Evolutionary conservation across 2,329 filamentous ascomycete species (phyloP).

Genomic region (Arthrobotrys entomopaga): DNA sequence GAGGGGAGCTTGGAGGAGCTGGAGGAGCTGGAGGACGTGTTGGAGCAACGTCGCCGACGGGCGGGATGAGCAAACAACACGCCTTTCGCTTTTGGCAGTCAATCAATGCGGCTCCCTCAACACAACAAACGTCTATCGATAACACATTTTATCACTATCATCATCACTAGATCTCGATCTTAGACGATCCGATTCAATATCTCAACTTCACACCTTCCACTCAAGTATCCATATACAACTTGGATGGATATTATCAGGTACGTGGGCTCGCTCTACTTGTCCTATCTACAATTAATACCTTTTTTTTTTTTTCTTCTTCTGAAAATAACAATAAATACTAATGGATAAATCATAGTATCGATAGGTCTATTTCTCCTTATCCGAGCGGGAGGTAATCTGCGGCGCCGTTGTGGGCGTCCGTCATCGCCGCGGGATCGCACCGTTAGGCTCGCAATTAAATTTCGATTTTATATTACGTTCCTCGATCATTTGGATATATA

Average conservation of each 20-base stretch:
- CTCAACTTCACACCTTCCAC: too few relatives aligned
- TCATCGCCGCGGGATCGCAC: not conserved
- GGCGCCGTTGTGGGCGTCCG: slow-evolving; percentile 8
- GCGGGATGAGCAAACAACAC: not conserved
- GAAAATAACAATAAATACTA: too few relatives aligned
- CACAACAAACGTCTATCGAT: slow-evolving; percentile 5
- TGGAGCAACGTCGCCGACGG: not conserved
- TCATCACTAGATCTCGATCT: too few relatives aligned
- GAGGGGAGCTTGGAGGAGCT: slow-evolving; percentile 1
- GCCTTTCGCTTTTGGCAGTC: slow-evolving; percentile 20
- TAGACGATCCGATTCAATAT: too few relatives aligned
- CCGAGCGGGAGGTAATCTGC: slow-evolving; percentile 21
- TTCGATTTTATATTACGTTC: not conserved
- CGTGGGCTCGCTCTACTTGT: too few relatives aligned
- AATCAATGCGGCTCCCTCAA: not conserved
- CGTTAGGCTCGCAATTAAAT: not conserved
- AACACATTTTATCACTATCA: too few relatives aligned
- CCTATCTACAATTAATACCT: too few relatives aligned
- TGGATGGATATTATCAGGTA: too few relatives aligned
- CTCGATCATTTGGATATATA: not conserved
- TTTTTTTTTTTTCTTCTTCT: too few relatives aligned
- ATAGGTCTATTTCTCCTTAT: slow-evolving; percentile 6
- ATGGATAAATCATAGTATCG: not conserved
- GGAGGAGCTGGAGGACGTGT: slow-evolving; percentile 1
- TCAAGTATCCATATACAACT: too few relatives aligned